Percentiles rank a stretch among this genome's conserved stretches.
These are phyloP conservation scores for Coniochaeta sp. DNA, from an alignment of 2,329 filamentous ascomycete genomes.

Conservation along the genomic window DNA sequence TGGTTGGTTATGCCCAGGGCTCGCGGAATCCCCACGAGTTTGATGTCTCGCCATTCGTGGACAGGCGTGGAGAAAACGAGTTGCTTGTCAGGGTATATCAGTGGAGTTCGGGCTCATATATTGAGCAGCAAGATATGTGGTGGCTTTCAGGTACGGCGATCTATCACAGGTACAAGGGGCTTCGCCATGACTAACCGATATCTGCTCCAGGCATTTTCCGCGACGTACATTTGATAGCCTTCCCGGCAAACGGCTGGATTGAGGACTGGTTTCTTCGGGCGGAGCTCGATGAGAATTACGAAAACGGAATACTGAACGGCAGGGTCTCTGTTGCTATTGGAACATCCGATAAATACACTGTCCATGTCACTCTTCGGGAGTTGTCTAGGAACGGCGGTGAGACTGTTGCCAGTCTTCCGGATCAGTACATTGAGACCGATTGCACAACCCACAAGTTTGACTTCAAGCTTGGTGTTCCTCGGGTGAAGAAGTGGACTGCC, in stretches of 20 bases:
- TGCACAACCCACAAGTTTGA: slow-evolving; percentile 12
- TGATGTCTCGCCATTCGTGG: slow-evolving; percentile 48
- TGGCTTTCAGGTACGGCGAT: slow-evolving; percentile 45
- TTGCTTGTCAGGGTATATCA: slow-evolving; percentile 62
- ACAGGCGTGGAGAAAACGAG: slow-evolving; percentile 35
- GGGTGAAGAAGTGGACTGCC: slow-evolving; percentile 61
- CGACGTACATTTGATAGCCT: slow-evolving; percentile 54
- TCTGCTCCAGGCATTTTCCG: slow-evolving; percentile 48
- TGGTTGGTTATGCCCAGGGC: slow-evolving; percentile 62
- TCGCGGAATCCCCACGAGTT: slow-evolving; percentile 63
- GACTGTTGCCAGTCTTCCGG: slow-evolving; percentile 11
- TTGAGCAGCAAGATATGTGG: slow-evolving; percentile 66
- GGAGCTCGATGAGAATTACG: slow-evolving; percentile 41
- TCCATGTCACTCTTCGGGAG: slow-evolving; percentile 37
- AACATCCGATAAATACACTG: slow-evolving; percentile 20
- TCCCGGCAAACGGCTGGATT: slow-evolving; percentile 41
- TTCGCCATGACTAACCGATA: background rate
- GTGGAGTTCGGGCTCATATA: slow-evolving; percentile 61
- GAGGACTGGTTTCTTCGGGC: slow-evolving; percentile 52
- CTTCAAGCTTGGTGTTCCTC: slow-evolving; percentile 30
- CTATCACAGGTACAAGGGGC: background rate
- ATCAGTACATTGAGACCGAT: slow-evolving; percentile 14
- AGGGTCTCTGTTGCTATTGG: slow-evolving; percentile 35
- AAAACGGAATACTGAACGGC: slow-evolving; percentile 36
- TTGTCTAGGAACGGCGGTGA: slow-evolving; percentile 24